Percentiles rank a stretch among this genome's conserved stretches.
phyloP scores from a whole-genome alignment of 176 grass and related monocot genomes.

The Phyllostachys edulis region DNA sequence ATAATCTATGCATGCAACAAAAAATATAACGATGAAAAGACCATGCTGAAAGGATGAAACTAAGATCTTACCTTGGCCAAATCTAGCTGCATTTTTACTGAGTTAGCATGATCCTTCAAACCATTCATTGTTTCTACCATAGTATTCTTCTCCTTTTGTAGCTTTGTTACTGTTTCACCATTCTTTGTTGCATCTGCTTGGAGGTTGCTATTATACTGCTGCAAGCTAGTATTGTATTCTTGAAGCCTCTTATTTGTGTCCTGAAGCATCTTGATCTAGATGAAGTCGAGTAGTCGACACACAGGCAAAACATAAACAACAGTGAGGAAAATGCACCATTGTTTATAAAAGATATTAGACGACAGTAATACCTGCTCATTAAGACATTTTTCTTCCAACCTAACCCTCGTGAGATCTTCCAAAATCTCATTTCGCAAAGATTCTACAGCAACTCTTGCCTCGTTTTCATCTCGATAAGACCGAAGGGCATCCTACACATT shows the following conservation, averaged over 20 bases:
- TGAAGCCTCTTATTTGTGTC: conserved; percentile 77
- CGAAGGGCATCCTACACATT: conserved; percentile 33
- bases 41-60: background rate
- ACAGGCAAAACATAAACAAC: background rate
- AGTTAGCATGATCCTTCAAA: conserved; percentile 68
- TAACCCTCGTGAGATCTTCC: conserved; percentile 44
- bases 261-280: conserved; percentile 80
- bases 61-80: conserved; percentile 45
- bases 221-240: conserved; percentile 89
- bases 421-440: conserved; percentile 33
- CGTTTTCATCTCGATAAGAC: conserved; percentile 48
- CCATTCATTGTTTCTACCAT: conserved; percentile 72
- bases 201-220: conserved; percentile 85
- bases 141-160: conserved; percentile 86
- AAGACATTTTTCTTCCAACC: conserved; percentile 52
- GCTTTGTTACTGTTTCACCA: conserved; percentile 53
- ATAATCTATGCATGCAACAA: background rate
- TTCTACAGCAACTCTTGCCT: conserved; percentile 35
- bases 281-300: background rate
- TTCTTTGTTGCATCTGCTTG: conserved; percentile 71
- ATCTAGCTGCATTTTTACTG: conserved; percentile 71
- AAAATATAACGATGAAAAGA: background rate
- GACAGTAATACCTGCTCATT: conserved; percentile 49
- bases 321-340: background rate
- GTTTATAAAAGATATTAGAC: background rate